Base-by-base conservation (phyloP, 495 filamentous ascomycete genomes). In the Wilcoxina mikolae region DNA sequence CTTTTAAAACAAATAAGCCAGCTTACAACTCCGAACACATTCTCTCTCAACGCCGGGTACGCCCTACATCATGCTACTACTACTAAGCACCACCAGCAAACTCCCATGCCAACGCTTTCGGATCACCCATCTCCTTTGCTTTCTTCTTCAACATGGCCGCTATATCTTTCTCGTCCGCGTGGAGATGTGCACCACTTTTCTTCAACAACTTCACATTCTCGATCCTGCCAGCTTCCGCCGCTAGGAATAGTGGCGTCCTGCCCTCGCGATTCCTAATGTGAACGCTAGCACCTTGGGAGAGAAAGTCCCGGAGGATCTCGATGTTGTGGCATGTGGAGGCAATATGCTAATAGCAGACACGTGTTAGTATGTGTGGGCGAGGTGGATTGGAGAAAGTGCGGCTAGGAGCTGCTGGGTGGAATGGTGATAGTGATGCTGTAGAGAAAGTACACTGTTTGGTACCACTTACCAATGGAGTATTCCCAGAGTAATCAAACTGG, bases 401-500 rank as follows among this genome's bases (percentile, higher is more conserved):
- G 24, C 29, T 27, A 24, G 18, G 23, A 39, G 42, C 20, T 18
- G 56, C 15, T 41, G 29, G 9, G 45, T 31, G 47, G 41, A 31
- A 46, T 51, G n/a, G n/a, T n/a, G 41, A 22, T 4, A 27, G 39
- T 9, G 39, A 43, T 43, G 20, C 4, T 18, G 20, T 9, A 43
- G 20, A 18, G 7, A 43, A 43, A 20, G 9, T 43, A 20, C n/a
- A n/a, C 28, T 56, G 46, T 66, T 43, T 54, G 39, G n/a, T n/a
- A n/a, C 29, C 45, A 59, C 79, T 72, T 67, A 83, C 79, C 56
- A 84, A 65, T 9, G 87, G 85, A n/a, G 90, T 93, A 67, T 94
- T 94, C 24, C 85, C 86, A 10, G 82, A 84, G 64, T 94, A 94
- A 67, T 95, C 89, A 35, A 78, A 76, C 54, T 80, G 79, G 61